phyloP scores from a whole-genome alignment of 192 early-diverging fungal species.

The Dispira simplex region DNA sequence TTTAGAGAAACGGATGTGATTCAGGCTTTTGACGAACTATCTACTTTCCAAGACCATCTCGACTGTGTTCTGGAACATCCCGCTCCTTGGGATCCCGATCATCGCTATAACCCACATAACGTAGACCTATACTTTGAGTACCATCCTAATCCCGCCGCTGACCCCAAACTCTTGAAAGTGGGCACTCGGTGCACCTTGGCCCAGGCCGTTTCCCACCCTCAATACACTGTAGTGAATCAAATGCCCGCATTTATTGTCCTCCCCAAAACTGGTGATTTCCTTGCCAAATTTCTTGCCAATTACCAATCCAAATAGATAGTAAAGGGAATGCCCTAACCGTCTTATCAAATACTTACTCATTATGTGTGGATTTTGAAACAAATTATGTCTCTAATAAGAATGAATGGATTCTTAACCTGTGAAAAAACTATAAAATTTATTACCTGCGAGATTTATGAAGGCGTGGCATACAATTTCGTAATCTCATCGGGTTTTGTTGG shows the following conservation, averaged over 20 bases:
- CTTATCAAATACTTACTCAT: too few species aligned
- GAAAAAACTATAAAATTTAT: neutral
- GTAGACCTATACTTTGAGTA: slow-evolving; percentile 75
- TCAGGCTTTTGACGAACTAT: slow-evolving; percentile 63
- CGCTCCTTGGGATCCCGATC: slow-evolving; percentile 68
- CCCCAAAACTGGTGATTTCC: slow-evolving; percentile 42
- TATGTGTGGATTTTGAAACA: too few species aligned
- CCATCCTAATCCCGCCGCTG: slow-evolving; percentile 15
- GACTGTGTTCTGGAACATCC: slow-evolving; percentile 61
- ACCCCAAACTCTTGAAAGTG: slow-evolving; percentile 44
- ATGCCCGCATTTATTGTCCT: slow-evolving; percentile 77
- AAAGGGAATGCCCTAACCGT: too few species aligned
- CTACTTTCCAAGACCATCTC: slow-evolving; percentile 72
- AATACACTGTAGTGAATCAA: slow-evolving; percentile 67
- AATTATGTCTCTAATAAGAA: too few species aligned
- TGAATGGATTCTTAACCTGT: too few species aligned
- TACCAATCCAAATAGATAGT: slow-evolving; percentile 18
- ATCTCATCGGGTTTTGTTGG: slow-evolving; percentile 15
- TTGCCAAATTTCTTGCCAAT: slow-evolving; percentile 39
- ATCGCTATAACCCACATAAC: slow-evolving; percentile 46
- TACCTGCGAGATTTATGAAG: neutral
- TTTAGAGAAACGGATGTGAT: slow-evolving; percentile 81
- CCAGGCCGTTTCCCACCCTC: slow-evolving; percentile 39
- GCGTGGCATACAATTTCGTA: slow-evolving; percentile 22
- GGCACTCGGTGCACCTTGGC: slow-evolving; percentile 41